Percentiles rank a stretch among this genome's conserved stretches.
Conservation (phyloP, 2,329 filamentous ascomycete species). For the Penicillium sp. region DNA sequence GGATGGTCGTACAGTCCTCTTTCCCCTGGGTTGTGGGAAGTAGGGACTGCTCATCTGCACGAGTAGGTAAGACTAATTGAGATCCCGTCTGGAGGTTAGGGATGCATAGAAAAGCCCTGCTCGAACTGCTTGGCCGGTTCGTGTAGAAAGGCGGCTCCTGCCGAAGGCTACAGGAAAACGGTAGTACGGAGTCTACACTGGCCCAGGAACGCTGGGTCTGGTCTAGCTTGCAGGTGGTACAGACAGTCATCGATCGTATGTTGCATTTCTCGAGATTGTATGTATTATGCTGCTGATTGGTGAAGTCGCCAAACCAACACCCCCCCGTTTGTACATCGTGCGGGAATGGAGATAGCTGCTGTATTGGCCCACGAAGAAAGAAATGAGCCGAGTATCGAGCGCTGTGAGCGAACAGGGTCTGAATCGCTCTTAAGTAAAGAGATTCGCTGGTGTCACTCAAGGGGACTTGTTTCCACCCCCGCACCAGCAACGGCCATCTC, state of each 20-base stretch:
- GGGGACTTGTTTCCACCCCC: slow-evolving; percentile 48
- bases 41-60: not conserved
- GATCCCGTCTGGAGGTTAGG: not conserved
- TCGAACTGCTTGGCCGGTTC: not conserved
- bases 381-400: not conserved
- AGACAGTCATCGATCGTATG: not conserved
- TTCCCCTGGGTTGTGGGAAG: not conserved
- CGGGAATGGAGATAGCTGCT: not conserved
- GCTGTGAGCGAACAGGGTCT: not conserved
- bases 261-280: not conserved
- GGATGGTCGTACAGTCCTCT: not conserved
- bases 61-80: not conserved
- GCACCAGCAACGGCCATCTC: slow-evolving; percentile 68
- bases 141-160: not conserved
- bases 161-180: not conserved
- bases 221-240: slow-evolving; percentile 9
- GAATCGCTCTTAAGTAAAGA: not conserved
- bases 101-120: not conserved
- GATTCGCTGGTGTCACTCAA: slow-evolving; percentile 9
- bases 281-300: slow-evolving; percentile 2
- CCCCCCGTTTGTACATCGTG: slow-evolving; percentile 13
- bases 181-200: slow-evolving; percentile 1
- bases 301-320: slow-evolving; percentile 4
- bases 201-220: not conserved
- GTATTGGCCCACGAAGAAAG: not conserved